Conservation (phyloP, 2,329 filamentous ascomycete genomes). For the Paracamarosporium sp. region DNA sequence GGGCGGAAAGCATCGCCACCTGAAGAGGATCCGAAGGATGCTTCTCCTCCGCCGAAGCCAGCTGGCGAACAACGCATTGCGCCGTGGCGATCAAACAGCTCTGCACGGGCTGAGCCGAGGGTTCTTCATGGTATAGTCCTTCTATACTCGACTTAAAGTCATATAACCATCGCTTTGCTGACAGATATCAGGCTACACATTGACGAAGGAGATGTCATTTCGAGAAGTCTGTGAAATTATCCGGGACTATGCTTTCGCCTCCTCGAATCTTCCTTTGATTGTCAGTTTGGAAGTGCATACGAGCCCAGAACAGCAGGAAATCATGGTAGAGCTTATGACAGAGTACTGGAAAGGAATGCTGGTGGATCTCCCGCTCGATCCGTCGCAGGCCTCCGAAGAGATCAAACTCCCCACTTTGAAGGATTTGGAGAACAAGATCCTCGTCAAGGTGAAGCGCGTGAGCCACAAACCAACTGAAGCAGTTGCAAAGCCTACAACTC, state of each 20-base stretch:
- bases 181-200: slow-evolving; percentile 64
- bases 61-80: slow-evolving; percentile 24
- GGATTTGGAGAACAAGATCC: slow-evolving; percentile 78
- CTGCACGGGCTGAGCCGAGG: slow-evolving; percentile 67
- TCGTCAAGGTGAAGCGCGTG: slow-evolving; percentile 59
- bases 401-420: slow-evolving; percentile 71
- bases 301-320: slow-evolving; percentile 79
- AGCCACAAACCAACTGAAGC: slow-evolving; percentile 37
- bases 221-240: slow-evolving; percentile 85
- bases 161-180: slow-evolving; percentile 4
- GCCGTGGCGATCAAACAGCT: slow-evolving; percentile 41
- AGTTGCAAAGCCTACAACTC: slow-evolving; percentile 35
- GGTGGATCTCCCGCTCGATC: slow-evolving; percentile 63
- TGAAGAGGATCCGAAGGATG: slow-evolving; percentile 25
- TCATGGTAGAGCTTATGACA: slow-evolving; percentile 94
- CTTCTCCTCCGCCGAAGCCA: slow-evolving; percentile 14
- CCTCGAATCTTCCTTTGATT: slow-evolving; percentile 79
- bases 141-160: no score
- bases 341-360: slow-evolving; percentile 82
- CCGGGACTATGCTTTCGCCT: slow-evolving; percentile 76
- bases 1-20: slow-evolving; percentile 32
- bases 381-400: slow-evolving; percentile 47
- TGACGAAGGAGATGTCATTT: slow-evolving; percentile 86
- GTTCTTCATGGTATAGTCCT: slow-evolving; percentile 73
- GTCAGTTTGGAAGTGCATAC: slow-evolving; percentile 93